phyloP scores from a whole-genome alignment of 176 grass and related monocot genomes.

The Paspalum vaginatum region DNA sequence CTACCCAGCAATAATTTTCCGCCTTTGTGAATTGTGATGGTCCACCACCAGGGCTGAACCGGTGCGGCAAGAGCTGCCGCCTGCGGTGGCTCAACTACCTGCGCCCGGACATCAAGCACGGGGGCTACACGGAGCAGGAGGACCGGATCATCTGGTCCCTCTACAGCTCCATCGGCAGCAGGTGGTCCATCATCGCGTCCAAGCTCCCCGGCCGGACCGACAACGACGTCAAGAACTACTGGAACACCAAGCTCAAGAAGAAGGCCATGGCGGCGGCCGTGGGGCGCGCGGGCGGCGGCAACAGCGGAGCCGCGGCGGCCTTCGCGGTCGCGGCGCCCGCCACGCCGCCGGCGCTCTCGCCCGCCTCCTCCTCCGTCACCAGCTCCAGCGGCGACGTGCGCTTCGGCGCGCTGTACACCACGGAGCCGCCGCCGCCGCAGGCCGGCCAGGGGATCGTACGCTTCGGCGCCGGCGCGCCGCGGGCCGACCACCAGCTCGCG shows the following conservation, averaged over 20 bases:
- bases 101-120: constrained; percentile 81
- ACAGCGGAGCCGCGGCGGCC: neutral
- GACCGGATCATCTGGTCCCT: constrained; percentile 69
- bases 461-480: constrained; percentile 26
- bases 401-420: constrained; percentile 36
- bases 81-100: constrained; percentile 93
- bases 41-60: constrained; percentile 62
- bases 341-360: constrained; percentile 40
- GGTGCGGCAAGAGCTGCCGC: constrained; percentile 91
- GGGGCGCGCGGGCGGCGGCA: neutral
- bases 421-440: neutral
- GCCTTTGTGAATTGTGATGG: no score
- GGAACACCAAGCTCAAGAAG: constrained; percentile 99
- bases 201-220: constrained; percentile 88
- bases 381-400: constrained; percentile 39
- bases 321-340: constrained; percentile 21
- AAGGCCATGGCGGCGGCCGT: constrained; percentile 42
- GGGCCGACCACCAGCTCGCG: constrained; percentile 21
- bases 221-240: constrained; percentile 98
- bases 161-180: constrained; percentile 75
- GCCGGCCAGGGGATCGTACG: neutral
- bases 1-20: neutral
- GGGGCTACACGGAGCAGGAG: constrained; percentile 84
- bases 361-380: constrained; percentile 43
- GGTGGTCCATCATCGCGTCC: constrained; percentile 94